phyloP scores from a whole-genome alignment of 2,329 filamentous ascomycete genomes.

The Penicillium sp. region DNA sequence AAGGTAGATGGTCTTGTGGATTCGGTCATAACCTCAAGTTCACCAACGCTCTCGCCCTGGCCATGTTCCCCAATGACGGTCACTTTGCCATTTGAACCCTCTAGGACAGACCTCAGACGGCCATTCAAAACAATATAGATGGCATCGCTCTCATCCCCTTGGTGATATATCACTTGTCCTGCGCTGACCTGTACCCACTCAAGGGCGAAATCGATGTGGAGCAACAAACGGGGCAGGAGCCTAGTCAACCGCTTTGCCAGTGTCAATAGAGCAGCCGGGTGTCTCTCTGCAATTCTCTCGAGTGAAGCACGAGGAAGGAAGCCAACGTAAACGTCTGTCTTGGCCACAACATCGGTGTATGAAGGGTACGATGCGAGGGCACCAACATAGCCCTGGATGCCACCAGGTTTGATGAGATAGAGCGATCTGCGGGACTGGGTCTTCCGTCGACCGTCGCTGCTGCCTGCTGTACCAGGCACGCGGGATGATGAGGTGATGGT shows the following conservation, averaged over 20 bases:
- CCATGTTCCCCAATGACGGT: constrained; percentile 88
- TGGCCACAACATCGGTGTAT: constrained; percentile 93
- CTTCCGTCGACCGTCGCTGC: constrained; percentile 36
- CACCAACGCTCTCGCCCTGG: constrained; percentile 95
- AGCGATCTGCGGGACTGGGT: constrained; percentile 63
- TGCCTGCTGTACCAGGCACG: constrained; percentile 24
- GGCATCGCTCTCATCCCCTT: constrained; percentile 92
- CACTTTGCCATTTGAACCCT: constrained; percentile 75
- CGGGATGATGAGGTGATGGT: constrained; percentile 45
- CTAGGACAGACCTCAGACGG: constrained; percentile 76
- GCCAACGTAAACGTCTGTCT: constrained; percentile 96
- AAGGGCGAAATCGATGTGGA: constrained; percentile 96
- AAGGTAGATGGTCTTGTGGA: constrained; percentile 84
- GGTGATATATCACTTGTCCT: constrained; percentile 89
- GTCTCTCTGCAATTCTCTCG: constrained; percentile 86
- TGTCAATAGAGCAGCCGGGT: constrained; percentile 86
- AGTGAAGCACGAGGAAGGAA: constrained; percentile 82
- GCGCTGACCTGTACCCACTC: constrained; percentile 98
- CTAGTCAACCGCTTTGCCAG: constrained; percentile 94
- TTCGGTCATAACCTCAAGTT: constrained; percentile 95
- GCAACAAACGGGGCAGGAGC: constrained; percentile 78
- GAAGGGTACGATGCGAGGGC: constrained; percentile 93
- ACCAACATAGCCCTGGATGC: constrained; percentile 88
- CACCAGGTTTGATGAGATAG: constrained; percentile 89
- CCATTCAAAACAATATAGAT: constrained; percentile 98